Conservation (phyloP, 768 basidiomycete species). For the Agaricus sinodeliciosus region DNA sequence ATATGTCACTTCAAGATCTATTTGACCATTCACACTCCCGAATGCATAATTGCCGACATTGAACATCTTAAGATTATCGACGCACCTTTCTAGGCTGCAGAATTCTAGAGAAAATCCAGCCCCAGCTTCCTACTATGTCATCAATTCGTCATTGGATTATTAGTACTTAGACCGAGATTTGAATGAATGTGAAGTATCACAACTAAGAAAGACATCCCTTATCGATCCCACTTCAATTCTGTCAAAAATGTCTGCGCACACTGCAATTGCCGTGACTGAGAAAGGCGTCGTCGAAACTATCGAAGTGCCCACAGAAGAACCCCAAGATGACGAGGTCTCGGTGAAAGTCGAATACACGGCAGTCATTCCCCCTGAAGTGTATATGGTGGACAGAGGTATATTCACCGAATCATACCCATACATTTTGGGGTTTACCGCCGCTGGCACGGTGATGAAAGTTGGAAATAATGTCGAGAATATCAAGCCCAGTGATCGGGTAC, state of each 20-base stretch:
- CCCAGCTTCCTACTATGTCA: no score
- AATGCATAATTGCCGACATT: no score
- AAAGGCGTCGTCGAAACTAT: slow-evolving; percentile 29
- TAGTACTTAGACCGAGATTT: not conserved
- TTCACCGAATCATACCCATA: slow-evolving; percentile 26
- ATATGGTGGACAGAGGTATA: slow-evolving; percentile 28
- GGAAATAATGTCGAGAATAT: slow-evolving; percentile 28
- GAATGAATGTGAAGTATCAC: not conserved
- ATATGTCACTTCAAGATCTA: no score
- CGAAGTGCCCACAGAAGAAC: slow-evolving; percentile 26
- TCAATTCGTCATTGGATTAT: no score
- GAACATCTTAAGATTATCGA: no score
- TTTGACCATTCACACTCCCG: no score
- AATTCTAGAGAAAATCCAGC: no score
- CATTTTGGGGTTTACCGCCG: slow-evolving; percentile 29
- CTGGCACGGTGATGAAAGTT: slow-evolving; percentile 30
- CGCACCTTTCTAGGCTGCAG: no score
- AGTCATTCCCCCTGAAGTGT: slow-evolving; percentile 34
- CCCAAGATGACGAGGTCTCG: slow-evolving; percentile 29
- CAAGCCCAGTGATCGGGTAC: slow-evolving; percentile 34
- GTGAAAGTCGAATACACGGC: slow-evolving; percentile 34
- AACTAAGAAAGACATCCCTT: not conserved
- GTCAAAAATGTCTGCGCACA: not conserved
- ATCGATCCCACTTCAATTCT: no score
- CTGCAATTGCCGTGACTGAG: slow-evolving; percentile 26